Percentiles rank a stretch among this genome's conserved stretches.
These are phyloP conservation scores for Teratosphaeria pseudoeucalypti DNA, from an alignment of 2,329 filamentous ascomycete species.

Conservation along the genomic window DNA sequence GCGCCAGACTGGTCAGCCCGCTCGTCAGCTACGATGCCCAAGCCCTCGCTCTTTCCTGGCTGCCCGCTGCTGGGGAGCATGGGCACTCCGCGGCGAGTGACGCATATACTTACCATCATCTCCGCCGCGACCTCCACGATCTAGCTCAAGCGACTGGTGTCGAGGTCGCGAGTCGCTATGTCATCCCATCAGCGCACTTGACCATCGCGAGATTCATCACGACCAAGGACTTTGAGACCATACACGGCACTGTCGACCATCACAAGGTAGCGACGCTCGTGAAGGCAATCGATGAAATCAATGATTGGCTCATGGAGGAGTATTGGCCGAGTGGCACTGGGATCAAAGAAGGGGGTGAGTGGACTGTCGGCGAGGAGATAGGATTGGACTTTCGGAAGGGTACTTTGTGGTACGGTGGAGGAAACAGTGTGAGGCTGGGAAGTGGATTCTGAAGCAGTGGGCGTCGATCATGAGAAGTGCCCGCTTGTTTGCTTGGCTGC, in stretches of 20 bases:
- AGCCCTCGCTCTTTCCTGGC: conserved; percentile 75
- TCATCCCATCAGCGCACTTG: conserved; percentile 81
- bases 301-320: conserved; percentile 59
- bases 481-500: background rate
- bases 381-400: conserved; percentile 69
- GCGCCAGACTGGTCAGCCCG: conserved; percentile 69
- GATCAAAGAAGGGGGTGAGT: conserved; percentile 52
- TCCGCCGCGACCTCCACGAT: conserved; percentile 67
- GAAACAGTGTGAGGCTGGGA: conserved; percentile 53
- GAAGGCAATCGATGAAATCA: conserved; percentile 62
- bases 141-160: conserved; percentile 52
- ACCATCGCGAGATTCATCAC: conserved; percentile 74
- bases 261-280: conserved; percentile 56
- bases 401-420: conserved; percentile 72
- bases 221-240: conserved; percentile 44
- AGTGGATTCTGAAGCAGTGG: conserved; percentile 32
- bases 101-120: conserved; percentile 77
- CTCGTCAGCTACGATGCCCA: conserved; percentile 74
- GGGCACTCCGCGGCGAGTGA: conserved; percentile 41
- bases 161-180: conserved; percentile 67
- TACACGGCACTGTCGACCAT: conserved; percentile 35
- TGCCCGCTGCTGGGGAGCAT: conserved; percentile 54
- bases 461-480: no score
- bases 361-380: conserved; percentile 77
- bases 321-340: conserved; percentile 52